Evolutionary conservation across 148 eudicot genomes (phyloP), one percentile per base, ranked within the genome.

Genomic region (Heliosperma pusillum): DNA sequence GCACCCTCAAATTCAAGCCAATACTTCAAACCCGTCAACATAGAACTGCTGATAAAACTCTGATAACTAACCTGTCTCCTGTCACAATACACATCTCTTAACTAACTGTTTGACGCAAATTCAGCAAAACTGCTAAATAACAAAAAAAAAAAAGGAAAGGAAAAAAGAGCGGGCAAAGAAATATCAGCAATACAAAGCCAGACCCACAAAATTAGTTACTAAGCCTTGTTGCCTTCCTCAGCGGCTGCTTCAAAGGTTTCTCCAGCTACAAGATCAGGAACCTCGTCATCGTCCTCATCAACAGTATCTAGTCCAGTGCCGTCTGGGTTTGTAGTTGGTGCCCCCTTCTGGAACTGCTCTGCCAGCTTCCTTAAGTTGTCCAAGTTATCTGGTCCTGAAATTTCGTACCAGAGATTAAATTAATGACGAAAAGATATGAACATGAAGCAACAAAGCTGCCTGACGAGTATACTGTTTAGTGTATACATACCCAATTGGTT

Each of bases 231-330:
- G 65, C 78, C 84, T 81, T 93, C 98, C 86, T 86, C 98, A 17
- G 98, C 97, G 24, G 92, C 86, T 70, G 89, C 92, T 87, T 93
- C 98, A 50, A 93, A 93, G 52, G 97, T 93, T 86, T 93, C 89
- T n/a, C 97, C 94, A 33, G 87, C 76, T 42, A 93, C 94, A 76
- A 93, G 98, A 17, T 93, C 97, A 7, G 98, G 98, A 25, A 93
- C 98, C 45, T 89, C 97, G 45, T 93, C 98, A 26, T 93, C 98
- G 47, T 91, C 94, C 0, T 93, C 94, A 25, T 87, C 90, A 27
- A 78, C 79, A 69, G 64, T 74, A 24, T 70, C 72, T 3, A 85
- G 29, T 16, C 79, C 85, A 73, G 74, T 84, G 40, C 86, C 82
- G 27, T 73, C 83, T 0, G 74, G 81, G 40, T 59, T 82, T 17